phyloP scores from a whole-genome alignment of 2,329 filamentous ascomycete species.

The Exophiala sp. region DNA sequence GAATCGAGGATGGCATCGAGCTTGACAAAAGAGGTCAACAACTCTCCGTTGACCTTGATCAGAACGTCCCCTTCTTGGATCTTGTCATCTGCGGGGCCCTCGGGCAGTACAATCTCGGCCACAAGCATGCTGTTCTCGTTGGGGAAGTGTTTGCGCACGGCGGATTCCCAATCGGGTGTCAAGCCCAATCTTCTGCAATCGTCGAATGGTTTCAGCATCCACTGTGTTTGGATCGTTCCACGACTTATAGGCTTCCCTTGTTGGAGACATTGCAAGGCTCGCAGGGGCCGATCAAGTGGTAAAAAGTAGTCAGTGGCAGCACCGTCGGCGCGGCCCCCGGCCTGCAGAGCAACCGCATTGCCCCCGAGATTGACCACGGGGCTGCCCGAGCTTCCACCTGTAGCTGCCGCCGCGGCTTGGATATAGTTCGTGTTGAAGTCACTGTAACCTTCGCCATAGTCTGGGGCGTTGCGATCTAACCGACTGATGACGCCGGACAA shows the following conservation, averaged over 20 bases:
- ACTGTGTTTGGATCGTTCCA: slow-evolving; percentile 97
- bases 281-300: slow-evolving; percentile 80
- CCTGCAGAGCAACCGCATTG: slow-evolving; percentile 84
- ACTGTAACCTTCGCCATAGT: slow-evolving; percentile 96
- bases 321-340: slow-evolving; percentile 86
- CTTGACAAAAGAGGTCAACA: slow-evolving; percentile 86
- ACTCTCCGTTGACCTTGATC: slow-evolving; percentile 85
- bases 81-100: slow-evolving; percentile 79
- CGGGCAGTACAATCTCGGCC: slow-evolving; percentile 86
- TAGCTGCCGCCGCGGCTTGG: slow-evolving; percentile 92
- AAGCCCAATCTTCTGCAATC: slow-evolving; percentile 88
- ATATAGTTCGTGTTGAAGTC: slow-evolving; percentile 98
- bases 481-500: slow-evolving; percentile 95
- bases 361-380: slow-evolving; percentile 95
- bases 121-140: slow-evolving; percentile 96
- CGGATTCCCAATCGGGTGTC: slow-evolving; percentile 76
- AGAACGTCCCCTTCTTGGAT: slow-evolving; percentile 92
- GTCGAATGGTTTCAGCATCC: slow-evolving; percentile 93
- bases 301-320: slow-evolving; percentile 97
- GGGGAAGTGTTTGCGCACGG: slow-evolving; percentile 74
- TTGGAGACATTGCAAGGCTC: slow-evolving; percentile 81
- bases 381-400: slow-evolving; percentile 95
- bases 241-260: slow-evolving; percentile 68
- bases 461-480: slow-evolving; percentile 90
- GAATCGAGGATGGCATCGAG: slow-evolving; percentile 89